Base-by-base conservation (phyloP, 2,329 filamentous ascomycete genomes). In the Penicillium sp. region DNA sequence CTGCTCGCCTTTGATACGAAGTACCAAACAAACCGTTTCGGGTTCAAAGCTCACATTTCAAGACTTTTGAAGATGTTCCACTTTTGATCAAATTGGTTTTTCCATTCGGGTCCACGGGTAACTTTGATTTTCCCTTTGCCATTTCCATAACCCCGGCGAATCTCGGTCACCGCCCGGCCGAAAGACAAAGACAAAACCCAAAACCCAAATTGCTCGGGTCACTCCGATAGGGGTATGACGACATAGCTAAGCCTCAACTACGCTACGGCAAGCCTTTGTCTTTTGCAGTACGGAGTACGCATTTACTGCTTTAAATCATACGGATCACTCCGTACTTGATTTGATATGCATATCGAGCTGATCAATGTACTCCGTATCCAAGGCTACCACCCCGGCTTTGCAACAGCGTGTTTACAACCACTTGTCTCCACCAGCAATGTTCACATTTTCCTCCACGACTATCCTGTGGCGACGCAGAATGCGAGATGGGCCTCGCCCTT, bases 181-280 rank as follows among this genome's bases (percentile, higher is more conserved):
- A 47, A 22, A 18, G 34, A 37, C 13, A 26, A n/a, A n/a, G n/a
- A n/a, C n/a, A n/a, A n/a, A n/a, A n/a, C n/a, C n/a, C n/a, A n/a
- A n/a, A 35, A 29, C 24, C 50, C 55, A 54, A 56, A 60, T 32
- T 46, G 49, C 48, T 57, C 60, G 46, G 59, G 59, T 64, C 60
- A 55, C 54, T 53, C 56, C 53, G 51, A 55, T 43, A 13, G 37
- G 53, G 32, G 20, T 46, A 64, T 64, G 63, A 66, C 62, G 63
- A 47, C 38, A 58, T 62, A 57, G 45, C 46, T 40, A 57, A 64
- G 63, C 59, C 62, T 64, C 62, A 64, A 39, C 26, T 32, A 44
- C 49, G 43, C 22, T 18, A 44, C 38, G 13, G 16, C 35, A 47
- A 13, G 9, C 24, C 24, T 13, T n/a, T 14, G 35, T 26, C 14